phyloP scores from a whole-genome alignment of 2,329 filamentous ascomycete genomes.

The Fusarium verticillioides region DNA sequence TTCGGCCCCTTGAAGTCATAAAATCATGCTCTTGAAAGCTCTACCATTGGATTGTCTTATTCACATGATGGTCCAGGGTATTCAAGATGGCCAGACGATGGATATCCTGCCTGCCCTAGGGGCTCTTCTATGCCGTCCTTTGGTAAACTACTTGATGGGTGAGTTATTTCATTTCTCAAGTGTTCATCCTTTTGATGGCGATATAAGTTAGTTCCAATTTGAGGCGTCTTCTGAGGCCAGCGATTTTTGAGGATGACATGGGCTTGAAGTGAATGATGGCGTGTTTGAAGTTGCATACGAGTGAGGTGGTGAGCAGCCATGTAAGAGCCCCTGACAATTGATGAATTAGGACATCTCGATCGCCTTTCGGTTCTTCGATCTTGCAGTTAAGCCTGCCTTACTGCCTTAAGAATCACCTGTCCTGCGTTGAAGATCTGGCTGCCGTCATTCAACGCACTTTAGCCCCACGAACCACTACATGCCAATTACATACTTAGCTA shows the following conservation, averaged over 20 bases:
- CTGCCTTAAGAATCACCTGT: constrained; percentile 33
- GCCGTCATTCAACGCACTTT: constrained; percentile 24
- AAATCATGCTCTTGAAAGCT: neutral
- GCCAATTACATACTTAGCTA: constrained; percentile 24
- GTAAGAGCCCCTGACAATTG: constrained; percentile 3
- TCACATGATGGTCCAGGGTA: neutral
- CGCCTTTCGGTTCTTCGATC: constrained; percentile 23
- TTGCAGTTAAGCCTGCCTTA: constrained; percentile 32
- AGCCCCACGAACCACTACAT: constrained; percentile 37
- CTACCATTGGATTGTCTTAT: neutral
- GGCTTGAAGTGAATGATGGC: constrained; percentile 21
- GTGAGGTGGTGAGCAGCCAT: constrained; percentile 2
- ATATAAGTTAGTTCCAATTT: neutral
- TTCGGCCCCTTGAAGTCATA: neutral
- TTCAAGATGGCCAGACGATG: neutral
- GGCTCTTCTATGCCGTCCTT: neutral
- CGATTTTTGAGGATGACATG: constrained; percentile 11
- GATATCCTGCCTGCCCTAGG: neutral
- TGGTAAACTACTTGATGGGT: neutral
- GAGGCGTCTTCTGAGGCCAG: constrained; percentile 28
- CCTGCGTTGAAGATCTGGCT: constrained; percentile 34
- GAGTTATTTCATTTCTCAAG: neutral
- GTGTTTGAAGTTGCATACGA: constrained; percentile 24
- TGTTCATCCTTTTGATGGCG: neutral
- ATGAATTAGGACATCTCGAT: constrained; percentile 28